Evolutionary conservation across 352 stramenopile species (phyloP).

Genomic region (Phytophthora megakarya): DNA sequence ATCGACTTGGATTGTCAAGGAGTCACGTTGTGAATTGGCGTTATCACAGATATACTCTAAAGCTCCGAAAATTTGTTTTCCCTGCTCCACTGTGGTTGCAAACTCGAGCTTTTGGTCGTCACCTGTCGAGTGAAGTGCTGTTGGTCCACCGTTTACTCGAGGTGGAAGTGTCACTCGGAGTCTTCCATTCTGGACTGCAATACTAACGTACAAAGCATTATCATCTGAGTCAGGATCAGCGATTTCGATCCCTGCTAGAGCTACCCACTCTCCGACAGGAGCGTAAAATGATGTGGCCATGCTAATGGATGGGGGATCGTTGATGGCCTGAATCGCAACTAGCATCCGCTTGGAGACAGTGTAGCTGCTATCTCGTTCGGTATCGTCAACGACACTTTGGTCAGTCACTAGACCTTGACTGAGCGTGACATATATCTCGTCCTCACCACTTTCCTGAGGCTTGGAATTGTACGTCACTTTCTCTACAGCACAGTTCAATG

Average conservation of each 20-base stretch:
- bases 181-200: constrained; percentile 39
- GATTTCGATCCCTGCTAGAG: constrained; percentile 29
- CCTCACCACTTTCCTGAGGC: constrained; percentile 31
- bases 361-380: constrained; percentile 30
- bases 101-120: constrained; percentile 40
- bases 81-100: constrained; percentile 26
- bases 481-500: constrained; percentile 57
- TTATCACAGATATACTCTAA: constrained; percentile 48
- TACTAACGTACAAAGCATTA: constrained; percentile 46
- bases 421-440: constrained; percentile 53
- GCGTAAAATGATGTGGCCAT: constrained; percentile 38
- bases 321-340: constrained; percentile 49
- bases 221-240: constrained; percentile 53
- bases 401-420: constrained; percentile 13
- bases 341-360: constrained; percentile 40
- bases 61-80: constrained; percentile 28
- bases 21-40: constrained; percentile 33
- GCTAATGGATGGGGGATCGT: constrained; percentile 45
- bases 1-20: constrained; percentile 53
- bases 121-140: constrained; percentile 12
- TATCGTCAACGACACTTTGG: not conserved
- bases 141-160: constrained; percentile 4
- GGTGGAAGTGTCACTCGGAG: constrained; percentile 33
- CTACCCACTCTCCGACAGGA: constrained; percentile 37
- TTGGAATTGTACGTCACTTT: constrained; percentile 54